Conservation (phyloP, 257 asterid genomes). For the Nicotiana tabacum region DNA sequence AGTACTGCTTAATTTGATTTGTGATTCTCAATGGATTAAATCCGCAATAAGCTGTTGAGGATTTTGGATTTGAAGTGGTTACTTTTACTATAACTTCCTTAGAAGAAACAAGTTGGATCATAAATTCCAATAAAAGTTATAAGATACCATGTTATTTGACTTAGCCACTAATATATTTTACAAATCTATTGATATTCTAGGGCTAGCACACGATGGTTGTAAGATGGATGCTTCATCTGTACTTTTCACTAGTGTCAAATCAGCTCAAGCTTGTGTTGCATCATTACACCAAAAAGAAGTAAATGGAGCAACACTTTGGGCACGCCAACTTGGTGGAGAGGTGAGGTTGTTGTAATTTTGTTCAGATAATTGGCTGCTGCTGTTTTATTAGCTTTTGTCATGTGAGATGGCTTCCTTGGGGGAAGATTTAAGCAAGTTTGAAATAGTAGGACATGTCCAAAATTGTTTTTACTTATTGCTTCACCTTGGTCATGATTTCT, state of each 20-base stretch:
- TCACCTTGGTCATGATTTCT: not conserved
- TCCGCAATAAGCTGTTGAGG: not conserved
- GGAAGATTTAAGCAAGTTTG: not conserved
- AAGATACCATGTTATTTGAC: not conserved
- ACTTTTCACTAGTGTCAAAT: conserved; percentile 74
- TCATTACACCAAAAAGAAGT: conserved; percentile 76
- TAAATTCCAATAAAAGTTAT: not conserved
- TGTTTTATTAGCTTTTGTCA: not conserved
- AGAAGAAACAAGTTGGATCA: not conserved
- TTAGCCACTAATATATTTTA: not conserved
- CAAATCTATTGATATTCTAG: conserved; percentile 32
- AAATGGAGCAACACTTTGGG: conserved; percentile 77
- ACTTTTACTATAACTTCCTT: not conserved
- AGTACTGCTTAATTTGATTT: not conserved
- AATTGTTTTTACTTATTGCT: not conserved
- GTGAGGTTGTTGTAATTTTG: conserved; percentile 29
- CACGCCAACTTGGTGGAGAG: conserved; percentile 99
- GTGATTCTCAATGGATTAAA: not conserved
- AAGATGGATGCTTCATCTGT: conserved; percentile 67
- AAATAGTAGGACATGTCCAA: not conserved
- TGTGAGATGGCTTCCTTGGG: not conserved
- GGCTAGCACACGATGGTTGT: conserved; percentile 88
- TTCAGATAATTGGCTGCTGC: not conserved
- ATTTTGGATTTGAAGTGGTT: not conserved
- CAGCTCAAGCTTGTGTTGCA: conserved; percentile 88